Conservation (phyloP, 2,329 filamentous ascomycete genomes). For the Clonostachys sp. region DNA sequence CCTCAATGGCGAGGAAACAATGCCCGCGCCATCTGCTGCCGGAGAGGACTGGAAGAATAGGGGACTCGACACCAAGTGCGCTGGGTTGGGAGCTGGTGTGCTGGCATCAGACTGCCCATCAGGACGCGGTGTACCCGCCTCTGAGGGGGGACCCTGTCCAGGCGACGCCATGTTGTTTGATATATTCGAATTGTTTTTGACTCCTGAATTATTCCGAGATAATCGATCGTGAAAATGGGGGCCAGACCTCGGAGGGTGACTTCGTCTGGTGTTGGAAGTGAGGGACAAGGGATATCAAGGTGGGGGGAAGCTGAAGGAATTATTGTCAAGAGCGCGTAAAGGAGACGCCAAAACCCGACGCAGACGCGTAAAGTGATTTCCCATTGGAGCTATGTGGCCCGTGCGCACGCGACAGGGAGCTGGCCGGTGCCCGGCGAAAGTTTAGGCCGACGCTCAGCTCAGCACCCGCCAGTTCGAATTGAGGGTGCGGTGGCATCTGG, state of each 20-base stretch:
- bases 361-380: constrained; percentile 36
- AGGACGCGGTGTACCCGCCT: constrained; percentile 38
- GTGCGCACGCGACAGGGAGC: constrained; percentile 14
- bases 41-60: constrained; percentile 65
- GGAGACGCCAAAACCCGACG: constrained; percentile 6
- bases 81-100: constrained; percentile 42
- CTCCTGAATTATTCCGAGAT: neutral
- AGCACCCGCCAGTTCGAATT: neutral
- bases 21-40: constrained; percentile 17
- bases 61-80: constrained; percentile 65
- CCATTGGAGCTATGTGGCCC: constrained; percentile 8
- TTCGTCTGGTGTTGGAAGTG: neutral
- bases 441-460: constrained; percentile 13
- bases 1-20: constrained; percentile 46
- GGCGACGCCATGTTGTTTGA: constrained; percentile 32
- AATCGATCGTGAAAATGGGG: too few species aligned
- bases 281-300: constrained; percentile 2
- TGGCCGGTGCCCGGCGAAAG: constrained; percentile 11
- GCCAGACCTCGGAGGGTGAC: neutral
- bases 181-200: neutral
- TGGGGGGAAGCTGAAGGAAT: constrained; percentile 4
- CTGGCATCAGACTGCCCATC: constrained; percentile 28
- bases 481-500: constrained; percentile 1
- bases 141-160: constrained; percentile 44
- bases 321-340: constrained; percentile 10